A percentile compares a stretch with the other conserved stretches of the same genome.
Conservation (phyloP, 441 rosid species). For the California macrophylla region DNA sequence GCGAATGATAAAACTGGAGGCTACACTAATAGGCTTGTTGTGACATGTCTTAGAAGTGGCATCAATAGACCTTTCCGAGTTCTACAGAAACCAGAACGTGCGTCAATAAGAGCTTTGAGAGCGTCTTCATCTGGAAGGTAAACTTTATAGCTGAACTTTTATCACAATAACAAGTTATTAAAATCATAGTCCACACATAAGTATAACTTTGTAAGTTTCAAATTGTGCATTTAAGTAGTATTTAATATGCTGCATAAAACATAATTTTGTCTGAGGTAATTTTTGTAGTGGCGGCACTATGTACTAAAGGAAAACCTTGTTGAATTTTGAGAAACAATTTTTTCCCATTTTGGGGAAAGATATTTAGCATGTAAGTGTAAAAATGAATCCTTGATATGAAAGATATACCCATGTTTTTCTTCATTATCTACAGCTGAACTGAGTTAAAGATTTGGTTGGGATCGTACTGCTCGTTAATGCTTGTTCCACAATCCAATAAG, state of each 20-base stretch:
- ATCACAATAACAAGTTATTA: not conserved
- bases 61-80: conserved; percentile 77
- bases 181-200: not conserved
- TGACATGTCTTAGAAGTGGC: conserved; percentile 94
- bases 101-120: conserved; percentile 87
- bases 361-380: not conserved
- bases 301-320: not conserved
- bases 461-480: not conserved
- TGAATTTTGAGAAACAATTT: not conserved
- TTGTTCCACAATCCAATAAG: not conserved
- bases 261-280: not conserved
- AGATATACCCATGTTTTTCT: not conserved
- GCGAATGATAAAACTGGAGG: conserved; percentile 88
- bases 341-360: no score
- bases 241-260: not conserved
- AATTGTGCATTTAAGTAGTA: not conserved
- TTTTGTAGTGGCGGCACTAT: not conserved
- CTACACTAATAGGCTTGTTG: conserved; percentile 73
- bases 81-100: conserved; percentile 91
- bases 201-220: not conserved
- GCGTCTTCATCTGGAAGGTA: conserved; percentile 97
- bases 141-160: conserved; percentile 16
- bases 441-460: not conserved
- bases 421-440: not conserved
- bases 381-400: no score